phyloP scores from a whole-genome alignment of 2,329 filamentous ascomycete species.

The Gaeumannomyces sp. region DNA sequence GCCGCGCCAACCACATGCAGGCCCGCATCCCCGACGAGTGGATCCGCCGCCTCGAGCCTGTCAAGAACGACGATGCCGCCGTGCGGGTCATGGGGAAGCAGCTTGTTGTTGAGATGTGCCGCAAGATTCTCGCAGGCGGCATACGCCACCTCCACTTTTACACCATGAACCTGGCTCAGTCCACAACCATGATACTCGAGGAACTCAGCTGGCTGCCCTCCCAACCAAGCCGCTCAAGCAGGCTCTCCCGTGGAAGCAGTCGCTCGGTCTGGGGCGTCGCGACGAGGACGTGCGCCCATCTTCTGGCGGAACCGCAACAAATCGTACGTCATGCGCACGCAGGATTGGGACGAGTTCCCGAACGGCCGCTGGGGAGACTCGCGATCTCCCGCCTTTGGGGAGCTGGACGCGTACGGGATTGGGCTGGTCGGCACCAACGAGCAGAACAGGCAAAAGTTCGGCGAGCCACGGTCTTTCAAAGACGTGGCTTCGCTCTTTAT shows the following conservation, averaged over 20 bases:
- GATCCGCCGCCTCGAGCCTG: slow-evolving; percentile 75
- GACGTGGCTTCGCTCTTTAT: slow-evolving; percentile 83
- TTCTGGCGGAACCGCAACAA: slow-evolving; percentile 98
- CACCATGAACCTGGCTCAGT: slow-evolving; percentile 97
- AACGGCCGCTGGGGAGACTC: slow-evolving; percentile 99
- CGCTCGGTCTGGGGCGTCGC: slow-evolving; percentile 78
- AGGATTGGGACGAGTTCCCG: slow-evolving; percentile 98
- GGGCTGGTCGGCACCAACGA: slow-evolving; percentile 92
- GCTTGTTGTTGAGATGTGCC: slow-evolving; percentile 84
- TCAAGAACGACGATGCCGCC: slow-evolving; percentile 94
- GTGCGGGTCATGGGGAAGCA: slow-evolving; percentile 85
- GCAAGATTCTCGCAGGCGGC: slow-evolving; percentile 73
- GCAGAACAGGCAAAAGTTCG: slow-evolving; percentile 93
- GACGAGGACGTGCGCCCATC: slow-evolving; percentile 92
- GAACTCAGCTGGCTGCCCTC: slow-evolving; percentile 79
- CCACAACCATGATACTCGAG: slow-evolving; percentile 88
- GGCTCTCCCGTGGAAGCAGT: slow-evolving; percentile 93
- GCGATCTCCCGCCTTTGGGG: slow-evolving; percentile 90
- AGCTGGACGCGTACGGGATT: slow-evolving; percentile 90
- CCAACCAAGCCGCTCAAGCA: slow-evolving; percentile 74
- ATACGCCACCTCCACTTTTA: slow-evolving; percentile 94
- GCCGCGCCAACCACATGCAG: slow-evolving; percentile 86
- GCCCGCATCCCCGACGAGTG: slow-evolving; percentile 76
- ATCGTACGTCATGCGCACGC: slow-evolving; percentile 89
- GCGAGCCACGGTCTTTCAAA: slow-evolving; percentile 69